Evolutionary conservation across 2,329 filamentous ascomycete species (phyloP), one percentile per base, ranked within the genome.

Genomic region (Botryotinia globosa): DNA sequence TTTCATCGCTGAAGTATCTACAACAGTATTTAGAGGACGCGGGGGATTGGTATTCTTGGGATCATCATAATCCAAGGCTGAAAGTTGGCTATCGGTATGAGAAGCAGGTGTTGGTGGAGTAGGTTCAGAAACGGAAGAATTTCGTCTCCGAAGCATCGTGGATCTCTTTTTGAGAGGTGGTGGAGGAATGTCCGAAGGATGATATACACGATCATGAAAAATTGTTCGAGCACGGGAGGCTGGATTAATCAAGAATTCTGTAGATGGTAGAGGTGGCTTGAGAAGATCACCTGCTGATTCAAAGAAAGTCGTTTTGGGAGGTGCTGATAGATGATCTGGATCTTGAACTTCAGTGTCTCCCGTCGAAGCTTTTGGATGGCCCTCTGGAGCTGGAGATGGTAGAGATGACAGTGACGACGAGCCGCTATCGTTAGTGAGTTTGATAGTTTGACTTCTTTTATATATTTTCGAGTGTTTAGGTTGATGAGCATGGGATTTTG

Each of bases 191-290:
- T 99, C 96, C 61, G 91, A 88, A 0, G 96, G 94, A 78, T 97
- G 94, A 80, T 99, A 99, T 25, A 99, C 89, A 18, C 96, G 91
- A 81, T 99, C 96, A 81, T 99, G 96, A 82, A 98, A 98, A 74
- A 99, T 99, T 1, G 95, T 95, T 64, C 94, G 89, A 0, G 94
- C 90, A 25, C 96, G 91, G 68, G 89, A 91, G 1, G 90, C 87
- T 12, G 96, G 95, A 77, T 98, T 92, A 69, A 94, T 88, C 54
- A 99, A 85, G 81, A 94, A 99, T 62, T 94, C 91, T 4, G 89
- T 85, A 0, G 92, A 88, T 25, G 96, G 95, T 48, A 98, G 83
- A 65, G 94, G 95, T 8, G 96, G 96, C 80, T 95, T 97, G 58
- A 99, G 87, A 4, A 99, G 84, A 81, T 99, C 95, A 18, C 94